These are phyloP conservation scores for Niveomyces coronatus DNA, from an alignment of 2,329 filamentous ascomycete species.

Conservation along the genomic window DNA sequence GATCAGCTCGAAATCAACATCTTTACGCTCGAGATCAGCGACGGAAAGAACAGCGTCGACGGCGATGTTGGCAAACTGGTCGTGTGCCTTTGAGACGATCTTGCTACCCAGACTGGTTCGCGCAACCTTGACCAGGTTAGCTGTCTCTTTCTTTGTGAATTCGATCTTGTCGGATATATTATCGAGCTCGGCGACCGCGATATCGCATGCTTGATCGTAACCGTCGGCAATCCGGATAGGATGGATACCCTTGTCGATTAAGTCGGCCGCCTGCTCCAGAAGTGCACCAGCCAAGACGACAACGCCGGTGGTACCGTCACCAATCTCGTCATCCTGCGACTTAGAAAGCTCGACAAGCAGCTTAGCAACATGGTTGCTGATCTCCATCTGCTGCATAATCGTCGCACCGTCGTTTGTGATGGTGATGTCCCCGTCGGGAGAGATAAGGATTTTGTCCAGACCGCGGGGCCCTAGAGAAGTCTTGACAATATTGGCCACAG, in stretches of 20 bases:
- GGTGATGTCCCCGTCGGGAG: slow-evolving; percentile 95
- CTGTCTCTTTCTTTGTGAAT: slow-evolving; percentile 69
- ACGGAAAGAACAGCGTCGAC: slow-evolving; percentile 96
- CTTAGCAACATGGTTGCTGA: slow-evolving; percentile 96
- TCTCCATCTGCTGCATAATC: slow-evolving; percentile 97
- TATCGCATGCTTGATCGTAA: slow-evolving; percentile 95
- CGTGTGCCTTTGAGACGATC: slow-evolving; percentile 97
- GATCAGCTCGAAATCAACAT: slow-evolving; percentile 98
- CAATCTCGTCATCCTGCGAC: slow-evolving; percentile 98
- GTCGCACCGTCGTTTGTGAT: slow-evolving; percentile 98
- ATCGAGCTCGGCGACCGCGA: slow-evolving; percentile 86
- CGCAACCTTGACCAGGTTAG: slow-evolving; percentile 87
- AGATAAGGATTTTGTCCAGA: slow-evolving; percentile 98
- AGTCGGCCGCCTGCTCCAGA: slow-evolving; percentile 89
- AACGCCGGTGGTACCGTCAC: slow-evolving; percentile 94
- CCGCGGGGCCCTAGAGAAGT: slow-evolving; percentile 91
- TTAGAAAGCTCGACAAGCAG: slow-evolving; percentile 93
- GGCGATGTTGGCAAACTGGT: slow-evolving; percentile 95
- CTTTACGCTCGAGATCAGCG: slow-evolving; percentile 88
- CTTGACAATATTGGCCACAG: slow-evolving; percentile 94
- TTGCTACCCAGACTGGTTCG: slow-evolving; percentile 96
- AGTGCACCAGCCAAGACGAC: slow-evolving; percentile 92
- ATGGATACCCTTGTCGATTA: slow-evolving; percentile 99
- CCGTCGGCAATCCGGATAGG: slow-evolving; percentile 97
- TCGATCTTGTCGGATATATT: slow-evolving; percentile 84